Base-by-base conservation (phyloP, 2,329 filamentous ascomycete species). In the Mycosphaerella sp. region DNA sequence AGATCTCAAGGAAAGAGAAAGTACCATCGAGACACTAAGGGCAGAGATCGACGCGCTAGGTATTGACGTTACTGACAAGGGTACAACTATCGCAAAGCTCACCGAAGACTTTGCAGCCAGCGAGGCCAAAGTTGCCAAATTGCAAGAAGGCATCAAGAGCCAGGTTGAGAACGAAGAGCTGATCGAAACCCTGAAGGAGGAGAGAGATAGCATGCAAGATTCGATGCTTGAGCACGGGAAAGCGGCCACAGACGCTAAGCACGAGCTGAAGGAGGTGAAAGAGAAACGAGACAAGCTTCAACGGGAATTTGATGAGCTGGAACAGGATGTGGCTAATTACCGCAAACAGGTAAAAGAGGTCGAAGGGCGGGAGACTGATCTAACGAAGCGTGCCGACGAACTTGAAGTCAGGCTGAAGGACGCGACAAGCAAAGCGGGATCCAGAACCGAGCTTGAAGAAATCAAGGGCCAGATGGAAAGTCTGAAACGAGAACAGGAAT, bases 381-480 rank as follows among this genome's bases (percentile, higher is more conserved):
- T 67, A 6, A 53, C 53, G 36, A 52, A 56, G 32, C 53, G 52
- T 21, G 62, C 61, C 49, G 56, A 45, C 7, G 41, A 55, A 39
- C 71, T 91, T 6, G 85, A 91, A 65, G 78, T 79, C 51, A 81
- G 89, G 63, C 72, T 89, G 3, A 70, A 65, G n/a, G 70, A 74
- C 36, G 61, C 74, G 37, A 72, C 70, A 44, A 70, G 59, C 45
- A 35, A 50, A 35, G 46, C 39, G 8, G 48, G 53, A 12, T 62
- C 63, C 6, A 70, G 82, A 44, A 83, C 94, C 70, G 75, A 80
- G 48, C 76, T 95, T 0, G 76, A 83, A 17, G 49, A 30, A 10
- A 37, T 59, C 7, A 58, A 56, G 35, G 59, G 62, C 35, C 58
- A 66, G 43, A 55, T 67, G n/a, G 56, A 57, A 32, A 54, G 46